Conservation (phyloP, 2,329 filamentous ascomycete species). For the Alternaria gansuensis region DNA sequence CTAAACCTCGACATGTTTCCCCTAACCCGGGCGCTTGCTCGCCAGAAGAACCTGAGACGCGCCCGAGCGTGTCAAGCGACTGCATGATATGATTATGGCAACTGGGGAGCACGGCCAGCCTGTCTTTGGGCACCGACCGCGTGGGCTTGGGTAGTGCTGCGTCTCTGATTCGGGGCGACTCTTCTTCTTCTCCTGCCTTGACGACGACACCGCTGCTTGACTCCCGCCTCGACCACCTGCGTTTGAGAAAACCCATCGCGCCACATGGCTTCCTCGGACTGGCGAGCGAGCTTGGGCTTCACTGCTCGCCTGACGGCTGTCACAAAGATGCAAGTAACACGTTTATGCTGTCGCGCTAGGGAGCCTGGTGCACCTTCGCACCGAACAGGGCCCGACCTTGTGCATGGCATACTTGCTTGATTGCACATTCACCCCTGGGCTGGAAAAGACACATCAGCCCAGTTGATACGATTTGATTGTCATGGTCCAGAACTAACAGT, state of each 20-base stretch:
- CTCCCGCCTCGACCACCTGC: neutral
- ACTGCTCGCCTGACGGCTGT: conserved; percentile 56
- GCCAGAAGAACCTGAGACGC: conserved; percentile 5
- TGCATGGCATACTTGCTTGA: conserved; percentile 8
- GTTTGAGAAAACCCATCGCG: neutral
- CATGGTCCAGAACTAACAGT: conserved; percentile 17
- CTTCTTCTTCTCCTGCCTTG: conserved; percentile 11
- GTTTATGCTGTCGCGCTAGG: conserved; percentile 17
- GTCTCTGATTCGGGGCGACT: conserved; percentile 18
- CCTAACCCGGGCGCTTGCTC: neutral
- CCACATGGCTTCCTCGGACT: conserved; percentile 47
- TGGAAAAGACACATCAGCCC: neutral
- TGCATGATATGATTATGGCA: conserved; percentile 8
- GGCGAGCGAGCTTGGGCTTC: conserved; percentile 56
- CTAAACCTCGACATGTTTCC: conserved; percentile 5
- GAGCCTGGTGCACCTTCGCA: conserved; percentile 6
- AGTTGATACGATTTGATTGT: neutral
- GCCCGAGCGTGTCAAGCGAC: conserved; percentile 3
- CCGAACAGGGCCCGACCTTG: conserved; percentile 11
- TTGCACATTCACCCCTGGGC: conserved; percentile 3
- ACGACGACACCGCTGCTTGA: conserved; percentile 15
- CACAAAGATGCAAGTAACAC: conserved; percentile 60
- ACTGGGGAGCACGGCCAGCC: neutral
- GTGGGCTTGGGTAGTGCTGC: conserved; percentile 16
- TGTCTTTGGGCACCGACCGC: conserved; percentile 12